A percentile compares a stretch with the other conserved stretches of the same genome.
phyloP scores from a whole-genome alignment of 1,139 yeast genomes.

The Pichia sp. region DNA sequence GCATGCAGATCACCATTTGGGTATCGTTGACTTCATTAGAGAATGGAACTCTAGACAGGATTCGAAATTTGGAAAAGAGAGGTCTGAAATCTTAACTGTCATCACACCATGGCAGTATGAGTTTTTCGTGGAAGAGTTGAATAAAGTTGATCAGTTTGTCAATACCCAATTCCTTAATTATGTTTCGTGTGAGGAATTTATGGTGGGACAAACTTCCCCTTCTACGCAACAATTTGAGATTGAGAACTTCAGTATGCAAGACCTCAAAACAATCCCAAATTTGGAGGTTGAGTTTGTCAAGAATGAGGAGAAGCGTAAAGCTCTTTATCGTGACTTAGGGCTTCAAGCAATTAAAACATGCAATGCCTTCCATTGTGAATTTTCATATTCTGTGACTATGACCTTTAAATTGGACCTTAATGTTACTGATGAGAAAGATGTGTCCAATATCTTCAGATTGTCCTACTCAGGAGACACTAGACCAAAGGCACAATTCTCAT shows the following conservation, averaged over 20 bases:
- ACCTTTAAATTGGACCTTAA: conserved; percentile 31
- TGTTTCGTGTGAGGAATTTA: conserved; percentile 63
- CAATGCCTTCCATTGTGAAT: conserved; percentile 77
- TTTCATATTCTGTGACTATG: conserved; percentile 70
- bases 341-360: conserved; percentile 43
- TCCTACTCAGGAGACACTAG: conserved; percentile 96
- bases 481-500: conserved; percentile 56
- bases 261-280: conserved; percentile 4
- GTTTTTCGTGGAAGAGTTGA: conserved; percentile 67
- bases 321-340: conserved; percentile 16
- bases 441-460: conserved; percentile 44
- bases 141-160: conserved; percentile 32
- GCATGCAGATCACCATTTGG: conserved; percentile 97
- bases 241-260: conserved; percentile 14
- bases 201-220: conserved; percentile 18
- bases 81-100: conserved; percentile 36
- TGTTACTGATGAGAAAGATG: conserved; percentile 6
- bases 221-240: conserved; percentile 17
- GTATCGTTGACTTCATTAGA: conserved; percentile 60
- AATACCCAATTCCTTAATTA: conserved; percentile 41
- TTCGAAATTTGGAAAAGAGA: conserved; percentile 5
- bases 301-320: conserved; percentile 27
- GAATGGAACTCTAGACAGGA: conserved; percentile 50
- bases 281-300: conserved; percentile 17
- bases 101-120: conserved; percentile 74